Evolutionary conservation across 2,329 filamentous ascomycete species (phyloP).

Genomic region (Aspergillus sp.): DNA sequence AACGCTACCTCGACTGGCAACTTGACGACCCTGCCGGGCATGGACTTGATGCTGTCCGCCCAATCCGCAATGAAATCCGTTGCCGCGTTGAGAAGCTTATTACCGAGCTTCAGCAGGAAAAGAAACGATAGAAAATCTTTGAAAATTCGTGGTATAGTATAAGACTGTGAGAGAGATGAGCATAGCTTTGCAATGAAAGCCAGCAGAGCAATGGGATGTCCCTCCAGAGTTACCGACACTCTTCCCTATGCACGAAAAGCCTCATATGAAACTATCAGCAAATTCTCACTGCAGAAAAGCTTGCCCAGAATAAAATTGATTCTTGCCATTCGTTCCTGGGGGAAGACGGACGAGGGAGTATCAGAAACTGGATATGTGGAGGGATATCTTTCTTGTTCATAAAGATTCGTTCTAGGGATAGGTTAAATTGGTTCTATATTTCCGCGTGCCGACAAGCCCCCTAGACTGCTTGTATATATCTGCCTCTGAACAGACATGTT

Average conservation of each 20-base stretch:
- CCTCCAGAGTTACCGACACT: background rate
- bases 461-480: background rate
- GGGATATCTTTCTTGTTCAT: background rate
- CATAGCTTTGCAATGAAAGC: background rate
- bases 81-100: background rate
- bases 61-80: conserved; percentile 26
- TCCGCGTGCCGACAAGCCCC: background rate
- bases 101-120: background rate
- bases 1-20: conserved; percentile 29
- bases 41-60: conserved; percentile 21
- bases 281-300: conserved; percentile 1
- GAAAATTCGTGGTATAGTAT: background rate
- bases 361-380: background rate
- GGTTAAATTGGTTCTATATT: background rate
- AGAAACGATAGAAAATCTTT: background rate
- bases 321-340: background rate
- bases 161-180: background rate
- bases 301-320: background rate
- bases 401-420: background rate
- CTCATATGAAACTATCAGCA: background rate
- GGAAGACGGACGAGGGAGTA: background rate
- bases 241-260: background rate
- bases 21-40: conserved; percentile 27
- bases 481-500: background rate
- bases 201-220: background rate